Conservation (phyloP, 345 rosid species). For the Brassica incana region DNA sequence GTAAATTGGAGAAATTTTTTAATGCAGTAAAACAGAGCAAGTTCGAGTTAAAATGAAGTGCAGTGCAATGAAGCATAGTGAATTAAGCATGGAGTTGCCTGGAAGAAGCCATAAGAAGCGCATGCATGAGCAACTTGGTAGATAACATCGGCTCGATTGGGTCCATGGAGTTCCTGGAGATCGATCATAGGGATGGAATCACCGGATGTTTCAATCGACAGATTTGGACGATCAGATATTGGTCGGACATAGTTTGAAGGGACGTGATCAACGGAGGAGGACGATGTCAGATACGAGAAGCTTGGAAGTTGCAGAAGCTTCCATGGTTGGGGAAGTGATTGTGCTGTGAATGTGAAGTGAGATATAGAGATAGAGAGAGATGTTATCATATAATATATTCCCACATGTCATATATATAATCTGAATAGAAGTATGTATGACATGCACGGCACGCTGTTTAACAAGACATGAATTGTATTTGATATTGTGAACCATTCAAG, state of each 20-base stretch:
- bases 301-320: slow-evolving; percentile 22
- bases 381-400: neutral
- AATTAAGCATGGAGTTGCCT: slow-evolving; percentile 34
- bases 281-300: slow-evolving; percentile 55
- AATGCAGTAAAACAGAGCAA: neutral
- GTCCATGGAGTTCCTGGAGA: slow-evolving; percentile 49
- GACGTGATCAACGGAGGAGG: slow-evolving; percentile 38
- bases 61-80: neutral
- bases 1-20: neutral
- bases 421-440: neutral
- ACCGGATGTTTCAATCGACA: slow-evolving; percentile 39
- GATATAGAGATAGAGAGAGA: neutral
- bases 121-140: slow-evolving; percentile 56
- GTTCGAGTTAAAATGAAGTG: neutral
- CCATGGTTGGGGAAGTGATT: slow-evolving; percentile 18
- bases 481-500: neutral
- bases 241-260: slow-evolving; percentile 59
- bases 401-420: neutral
- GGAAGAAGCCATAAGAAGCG: slow-evolving; percentile 59
- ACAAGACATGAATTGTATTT: neutral
- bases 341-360: slow-evolving; percentile 6
- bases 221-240: slow-evolving; percentile 62
- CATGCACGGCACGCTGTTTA: slow-evolving; percentile 8
- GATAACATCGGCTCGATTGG: slow-evolving; percentile 41
- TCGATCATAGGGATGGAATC: slow-evolving; percentile 65